Evolutionary conservation across 2,329 filamentous ascomycete species (phyloP).

Genomic region (Elsinoe perseae): DNA sequence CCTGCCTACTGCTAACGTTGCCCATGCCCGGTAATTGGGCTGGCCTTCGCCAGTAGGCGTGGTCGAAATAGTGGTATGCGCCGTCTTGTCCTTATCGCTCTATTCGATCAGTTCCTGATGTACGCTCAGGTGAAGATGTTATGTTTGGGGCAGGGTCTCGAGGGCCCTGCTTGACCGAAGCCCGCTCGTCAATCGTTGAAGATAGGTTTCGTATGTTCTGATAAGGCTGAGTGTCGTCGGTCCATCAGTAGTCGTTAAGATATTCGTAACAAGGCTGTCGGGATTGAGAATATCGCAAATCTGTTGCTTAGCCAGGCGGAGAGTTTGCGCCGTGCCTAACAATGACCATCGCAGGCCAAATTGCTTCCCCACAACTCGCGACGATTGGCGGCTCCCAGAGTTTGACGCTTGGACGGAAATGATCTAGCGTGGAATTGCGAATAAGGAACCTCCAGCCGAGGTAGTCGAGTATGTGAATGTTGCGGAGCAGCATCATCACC

Average conservation of each 20-base stretch:
- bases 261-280: constrained; percentile 5
- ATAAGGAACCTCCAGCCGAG: background rate
- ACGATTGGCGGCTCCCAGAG: background rate
- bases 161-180: background rate
- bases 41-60: constrained; percentile 1
- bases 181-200: background rate
- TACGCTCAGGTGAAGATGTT: background rate
- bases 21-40: constrained; percentile 56
- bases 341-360: constrained; percentile 5
- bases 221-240: background rate
- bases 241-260: background rate
- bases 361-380: constrained; percentile 12
- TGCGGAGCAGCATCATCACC: background rate
- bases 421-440: background rate
- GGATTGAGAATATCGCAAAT: constrained; percentile 12
- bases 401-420: background rate
- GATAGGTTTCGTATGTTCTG: background rate
- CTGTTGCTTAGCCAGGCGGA: constrained; percentile 12
- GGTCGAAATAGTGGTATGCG: background rate
- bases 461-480: background rate
- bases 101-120: background rate
- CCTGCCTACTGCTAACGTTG: constrained; percentile 79
- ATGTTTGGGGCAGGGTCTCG: constrained; percentile 11
- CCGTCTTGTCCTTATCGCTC: background rate
- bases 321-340: constrained; percentile 8